Evolutionary conservation across 2,329 filamentous ascomycete genomes (phyloP), one percentile per base, ranked within the genome.

Genomic region (Botrytis galanthina): DNA sequence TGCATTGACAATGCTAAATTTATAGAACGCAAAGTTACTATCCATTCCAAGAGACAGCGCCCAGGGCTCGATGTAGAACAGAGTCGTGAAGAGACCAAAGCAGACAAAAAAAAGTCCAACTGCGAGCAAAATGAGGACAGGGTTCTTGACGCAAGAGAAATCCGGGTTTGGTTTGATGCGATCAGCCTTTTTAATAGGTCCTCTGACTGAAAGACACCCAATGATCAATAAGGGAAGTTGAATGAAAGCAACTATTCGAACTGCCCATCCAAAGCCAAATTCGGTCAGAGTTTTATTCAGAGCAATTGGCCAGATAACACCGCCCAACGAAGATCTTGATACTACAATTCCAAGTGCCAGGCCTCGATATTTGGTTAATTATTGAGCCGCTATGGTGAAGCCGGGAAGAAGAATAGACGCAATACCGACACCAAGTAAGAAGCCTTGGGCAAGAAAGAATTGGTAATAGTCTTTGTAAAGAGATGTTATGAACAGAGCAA

Each of bases 31-130:
- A 6, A 89, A 81, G 6, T 80, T 76, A 3, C 78, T 51, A 73
- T 82, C 81, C 81, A 89, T 85, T 60, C 86, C 86, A 61, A 83
- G 81, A 2, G 79, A 74, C 39, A 83, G 76, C 0, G 85, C 86
- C 69, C 86, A 80, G 1, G 85, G 72, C 59, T 71, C 71, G 5
- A 78, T 79, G 73, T 84, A 89, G 74, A 83, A 85, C 74, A 86
- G 83, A 7, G 87, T 86, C 22, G 87, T 78, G 76, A 87, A 87
- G 71, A 87, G 84, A 39, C 86, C 86, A 39, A 68, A 75, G 72
- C 62, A 71, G 71, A 77, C 20, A 74, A 75, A 39, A 73, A 78
- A 68, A 61, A 79, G 75, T 5, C 75, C 77, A 69, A 77, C 76
- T 10, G 75, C 73, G 26, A 79, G 60, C 37, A 71, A 74, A 4